Conservation (phyloP, 1,284 basidiomycete species). For the Cutaneotrichosporon sp. region DNA sequence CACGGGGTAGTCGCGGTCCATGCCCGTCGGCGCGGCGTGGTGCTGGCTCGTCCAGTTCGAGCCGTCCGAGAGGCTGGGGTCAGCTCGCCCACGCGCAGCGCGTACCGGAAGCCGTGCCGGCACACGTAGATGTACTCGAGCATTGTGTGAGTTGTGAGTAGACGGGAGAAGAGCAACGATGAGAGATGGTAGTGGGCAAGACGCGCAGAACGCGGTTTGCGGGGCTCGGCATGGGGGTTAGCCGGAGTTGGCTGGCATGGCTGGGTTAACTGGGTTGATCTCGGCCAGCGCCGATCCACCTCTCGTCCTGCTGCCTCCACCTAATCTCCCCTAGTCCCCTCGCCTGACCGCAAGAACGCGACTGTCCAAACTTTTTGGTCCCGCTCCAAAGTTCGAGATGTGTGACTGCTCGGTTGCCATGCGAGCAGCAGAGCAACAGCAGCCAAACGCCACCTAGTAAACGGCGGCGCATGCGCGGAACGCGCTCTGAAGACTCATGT, state of each 20-base stretch:
- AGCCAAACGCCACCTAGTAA: background rate
- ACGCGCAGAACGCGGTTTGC: background rate
- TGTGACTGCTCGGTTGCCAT: no score
- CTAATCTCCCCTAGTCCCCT: no score
- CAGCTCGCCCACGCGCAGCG: background rate
- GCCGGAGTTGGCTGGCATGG: background rate
- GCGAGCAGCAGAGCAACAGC: no score
- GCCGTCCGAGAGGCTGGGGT: conserved; percentile 17
- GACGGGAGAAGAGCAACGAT: background rate
- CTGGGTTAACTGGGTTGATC: background rate
- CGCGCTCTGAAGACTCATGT: background rate
- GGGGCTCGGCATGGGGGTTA: background rate
- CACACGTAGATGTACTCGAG: conserved; percentile 58
- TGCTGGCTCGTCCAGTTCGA: conserved; percentile 19
- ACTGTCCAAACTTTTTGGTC: conserved; percentile 4
- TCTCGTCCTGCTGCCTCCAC: no score
- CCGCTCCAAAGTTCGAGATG: background rate
- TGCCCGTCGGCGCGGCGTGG: conserved; percentile 49
- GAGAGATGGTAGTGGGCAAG: background rate
- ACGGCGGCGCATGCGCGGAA: background rate
- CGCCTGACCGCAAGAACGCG: no score
- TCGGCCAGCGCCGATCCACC: background rate
- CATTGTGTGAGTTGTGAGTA: conserved; percentile 32
- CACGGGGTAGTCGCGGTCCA: conserved; percentile 56
- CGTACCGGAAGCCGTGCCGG: conserved; percentile 55